These are phyloP conservation scores for Clavulina sp. DNA, from an alignment of 768 basidiomycete species.

Conservation along the genomic window DNA sequence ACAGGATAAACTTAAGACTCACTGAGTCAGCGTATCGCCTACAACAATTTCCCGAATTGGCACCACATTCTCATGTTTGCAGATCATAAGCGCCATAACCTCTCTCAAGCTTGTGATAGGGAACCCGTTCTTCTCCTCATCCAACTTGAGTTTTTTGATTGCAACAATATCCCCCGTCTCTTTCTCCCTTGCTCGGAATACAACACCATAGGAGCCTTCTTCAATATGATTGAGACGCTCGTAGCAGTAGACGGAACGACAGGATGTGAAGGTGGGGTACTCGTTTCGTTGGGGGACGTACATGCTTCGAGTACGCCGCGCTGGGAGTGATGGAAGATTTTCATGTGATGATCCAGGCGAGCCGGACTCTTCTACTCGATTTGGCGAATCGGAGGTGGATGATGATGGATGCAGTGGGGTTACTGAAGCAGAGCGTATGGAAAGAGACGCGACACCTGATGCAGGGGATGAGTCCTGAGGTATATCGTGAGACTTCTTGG, in stretches of 20 bases:
- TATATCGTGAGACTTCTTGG: background rate
- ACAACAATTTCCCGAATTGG: constrained; percentile 95
- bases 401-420: no score
- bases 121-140: constrained; percentile 97
- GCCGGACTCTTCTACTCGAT: background rate
- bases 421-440: no score
- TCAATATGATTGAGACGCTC: constrained; percentile 95
- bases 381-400: no score
- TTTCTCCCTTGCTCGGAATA: constrained; percentile 91
- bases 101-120: constrained; percentile 94
- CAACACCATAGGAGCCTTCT: constrained; percentile 94
- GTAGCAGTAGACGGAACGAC: constrained; percentile 87
- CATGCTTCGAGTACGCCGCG: constrained; percentile 23
- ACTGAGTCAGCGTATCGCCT: constrained; percentile 97
- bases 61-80: constrained; percentile 90
- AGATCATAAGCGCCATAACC: constrained; percentile 89
- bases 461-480: background rate
- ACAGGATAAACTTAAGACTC: constrained; percentile 26
- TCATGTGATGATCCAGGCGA: background rate
- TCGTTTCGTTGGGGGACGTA: constrained; percentile 59
- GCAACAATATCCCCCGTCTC: constrained; percentile 92
- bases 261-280: constrained; percentile 68
- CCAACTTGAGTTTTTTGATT: constrained; percentile 92
- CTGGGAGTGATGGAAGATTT: background rate
- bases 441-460: no score